These are phyloP conservation scores for Hymenochaete sp. DNA, from an alignment of 1,284 basidiomycete genomes.

Conservation along the genomic window DNA sequence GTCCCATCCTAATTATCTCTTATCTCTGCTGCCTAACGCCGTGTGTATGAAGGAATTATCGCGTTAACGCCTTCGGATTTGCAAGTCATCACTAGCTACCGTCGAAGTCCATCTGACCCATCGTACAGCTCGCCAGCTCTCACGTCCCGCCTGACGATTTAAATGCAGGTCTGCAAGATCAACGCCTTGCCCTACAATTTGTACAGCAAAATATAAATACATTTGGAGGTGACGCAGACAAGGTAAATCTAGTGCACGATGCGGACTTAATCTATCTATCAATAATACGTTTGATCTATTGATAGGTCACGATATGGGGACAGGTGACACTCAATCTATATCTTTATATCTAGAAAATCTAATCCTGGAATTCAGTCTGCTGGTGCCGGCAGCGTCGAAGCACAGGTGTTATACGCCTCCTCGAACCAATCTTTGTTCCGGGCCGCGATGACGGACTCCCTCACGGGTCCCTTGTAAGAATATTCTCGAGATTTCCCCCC, in stretches of 20 bases:
- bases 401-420: constrained; percentile 42
- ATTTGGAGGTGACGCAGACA: constrained; percentile 57
- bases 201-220: constrained; percentile 50
- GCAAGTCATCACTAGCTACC: constrained; percentile 27
- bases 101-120: neutral
- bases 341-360: neutral
- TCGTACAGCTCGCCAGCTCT: constrained; percentile 39
- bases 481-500: neutral
- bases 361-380: constrained; percentile 35
- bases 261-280: neutral
- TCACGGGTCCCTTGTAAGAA: constrained; percentile 47
- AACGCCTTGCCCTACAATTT: constrained; percentile 49
- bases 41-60: constrained; percentile 37
- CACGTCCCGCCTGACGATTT: constrained; percentile 41
- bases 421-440: constrained; percentile 36
- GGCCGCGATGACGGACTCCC: constrained; percentile 45
- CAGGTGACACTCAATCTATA: constrained; percentile 31
- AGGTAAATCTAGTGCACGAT: constrained; percentile 28
- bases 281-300: neutral
- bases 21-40: neutral
- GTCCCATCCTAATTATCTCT: neutral
- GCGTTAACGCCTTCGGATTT: constrained; percentile 52
- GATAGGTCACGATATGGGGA: constrained; percentile 52
- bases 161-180: constrained; percentile 49
- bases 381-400: constrained; percentile 46